Base-by-base conservation (phyloP, 202 grass and related monocot species). In the Hordeum pubiflorum region DNA sequence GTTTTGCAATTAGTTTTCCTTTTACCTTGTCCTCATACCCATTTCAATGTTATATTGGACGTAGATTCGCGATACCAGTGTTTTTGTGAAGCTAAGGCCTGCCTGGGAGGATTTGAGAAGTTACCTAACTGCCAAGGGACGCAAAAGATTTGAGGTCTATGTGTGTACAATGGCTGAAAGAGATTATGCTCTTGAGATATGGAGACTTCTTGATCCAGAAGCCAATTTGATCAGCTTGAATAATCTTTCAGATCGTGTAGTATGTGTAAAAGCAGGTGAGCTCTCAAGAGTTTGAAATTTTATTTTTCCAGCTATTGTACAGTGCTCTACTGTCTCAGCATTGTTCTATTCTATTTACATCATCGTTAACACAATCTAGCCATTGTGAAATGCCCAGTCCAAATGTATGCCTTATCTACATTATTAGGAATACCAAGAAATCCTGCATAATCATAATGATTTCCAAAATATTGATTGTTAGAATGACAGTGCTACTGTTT, bases 171-270 rank as follows among this genome's bases (percentile, higher is more conserved):
- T 98, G 96, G 90, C 96, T 60, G 92, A 90, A 80, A 89, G 96
- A 87, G 92, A 99, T 73, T 99, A 99, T 81, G 96, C 96, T 76
- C 77, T 99, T 83, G 96, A 99, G 81, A 99, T 99, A 66, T 99
- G 96, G 96, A 93, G 96, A 55, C 96, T 96, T 91, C 96, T 99
- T 72, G 96, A 99, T 76, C 96, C 92, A 55, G 92, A 91, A 86
- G 78, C 85, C 32, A 86, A 82, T 59, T 90, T 99, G 72, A 96
- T 99, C 67, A 91, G 76, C 79, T 66, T 81, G 18, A 86, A 90
- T 33, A 87, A 99, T 54, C 83, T 96, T 76, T 80, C 84, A 75
- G 81, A 95, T 65, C 96, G 89, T 29, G 62, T 99, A 85, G 91
- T 84, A 22, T 99, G 96, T 85, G 91, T 95, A 66, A 96, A 99